A percentile compares a stretch with the other conserved stretches of the same genome.
phyloP scores from a whole-genome alignment of 2,329 filamentous ascomycete species.

The Neonectria punicea region DNA sequence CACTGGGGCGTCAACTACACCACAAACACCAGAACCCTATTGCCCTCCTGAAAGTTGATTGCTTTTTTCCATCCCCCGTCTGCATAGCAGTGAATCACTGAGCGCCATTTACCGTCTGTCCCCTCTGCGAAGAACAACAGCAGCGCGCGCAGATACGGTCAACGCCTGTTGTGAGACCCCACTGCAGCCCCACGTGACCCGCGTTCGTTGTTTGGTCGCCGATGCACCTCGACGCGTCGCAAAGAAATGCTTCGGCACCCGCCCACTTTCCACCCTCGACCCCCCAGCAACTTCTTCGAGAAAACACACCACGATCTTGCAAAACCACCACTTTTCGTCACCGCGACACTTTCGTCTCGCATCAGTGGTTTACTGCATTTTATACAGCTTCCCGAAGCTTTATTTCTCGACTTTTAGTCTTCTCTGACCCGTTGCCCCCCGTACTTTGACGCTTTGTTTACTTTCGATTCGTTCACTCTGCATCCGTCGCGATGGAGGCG shows the following conservation, averaged over 20 bases:
- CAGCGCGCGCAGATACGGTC: neutral
- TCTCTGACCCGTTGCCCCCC: constrained; percentile 33
- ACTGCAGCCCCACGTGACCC: constrained; percentile 19
- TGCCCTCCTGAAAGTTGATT: neutral
- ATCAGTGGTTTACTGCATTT: neutral
- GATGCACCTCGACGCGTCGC: constrained; percentile 23
- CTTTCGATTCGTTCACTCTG: constrained; percentile 32
- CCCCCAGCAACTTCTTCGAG: constrained; percentile 14
- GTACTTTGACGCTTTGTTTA: constrained; percentile 40
- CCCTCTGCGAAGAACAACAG: neutral
- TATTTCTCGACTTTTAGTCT: neutral
- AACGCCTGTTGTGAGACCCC: neutral
- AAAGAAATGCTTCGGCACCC: constrained; percentile 23
- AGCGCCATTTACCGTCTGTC: neutral
- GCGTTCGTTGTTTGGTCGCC: constrained; percentile 17
- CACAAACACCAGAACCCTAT: neutral
- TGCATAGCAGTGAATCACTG: neutral
- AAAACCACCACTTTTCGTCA: constrained; percentile 27
- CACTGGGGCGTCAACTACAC: neutral
- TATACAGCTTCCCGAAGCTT: constrained; percentile 31
- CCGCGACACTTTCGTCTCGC: constrained; percentile 10
- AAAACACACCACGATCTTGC: constrained; percentile 26
- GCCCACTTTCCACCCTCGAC: constrained; percentile 17
- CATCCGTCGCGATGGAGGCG: constrained; percentile 41
- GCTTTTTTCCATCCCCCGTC: too few relatives aligned